phyloP scores from a whole-genome alignment of 225 moss, liverwort and hornwort species.

The Polytrichum commune region DNA sequence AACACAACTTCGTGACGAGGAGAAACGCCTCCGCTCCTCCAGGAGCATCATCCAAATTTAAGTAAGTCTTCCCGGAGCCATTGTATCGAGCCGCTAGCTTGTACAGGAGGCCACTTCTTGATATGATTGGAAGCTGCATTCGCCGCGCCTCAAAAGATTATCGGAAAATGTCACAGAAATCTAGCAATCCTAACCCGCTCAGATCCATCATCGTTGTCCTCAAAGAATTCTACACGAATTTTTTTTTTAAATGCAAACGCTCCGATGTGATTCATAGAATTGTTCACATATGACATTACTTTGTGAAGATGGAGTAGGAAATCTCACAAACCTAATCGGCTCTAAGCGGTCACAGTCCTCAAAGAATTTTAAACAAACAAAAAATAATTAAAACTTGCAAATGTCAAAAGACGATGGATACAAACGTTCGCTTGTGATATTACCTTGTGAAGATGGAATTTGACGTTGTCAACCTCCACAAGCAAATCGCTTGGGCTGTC shows the following conservation, averaged over 20 bases:
- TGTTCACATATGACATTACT: not conserved
- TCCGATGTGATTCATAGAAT: not conserved
- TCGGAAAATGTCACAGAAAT: no score
- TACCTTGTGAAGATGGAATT: slow-evolving; percentile 89
- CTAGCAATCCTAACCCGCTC: no score
- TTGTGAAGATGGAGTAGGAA: not conserved
- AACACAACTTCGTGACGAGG: slow-evolving; percentile 84
- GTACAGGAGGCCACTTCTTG: slow-evolving; percentile 64
- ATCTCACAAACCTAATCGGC: no score
- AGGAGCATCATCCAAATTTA: slow-evolving; percentile 65
- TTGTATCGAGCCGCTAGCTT: slow-evolving; percentile 58
- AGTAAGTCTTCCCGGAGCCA: slow-evolving; percentile 52
- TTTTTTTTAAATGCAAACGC: not conserved
- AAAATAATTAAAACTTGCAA: no score
- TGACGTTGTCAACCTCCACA: slow-evolving; percentile 71
- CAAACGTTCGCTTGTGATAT: no score
- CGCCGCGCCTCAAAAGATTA: no score
- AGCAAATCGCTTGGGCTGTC: slow-evolving; percentile 67
- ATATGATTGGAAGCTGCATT: slow-evolving; percentile 41
- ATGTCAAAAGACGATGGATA: no score
- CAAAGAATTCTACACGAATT: not conserved
- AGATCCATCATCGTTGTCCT: no score
- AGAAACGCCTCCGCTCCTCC: slow-evolving; percentile 78
- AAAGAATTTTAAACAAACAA: not conserved
- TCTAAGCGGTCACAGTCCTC: no score